These are phyloP conservation scores for Imleria badia DNA, from an alignment of 768 basidiomycete genomes.

Conservation along the genomic window DNA sequence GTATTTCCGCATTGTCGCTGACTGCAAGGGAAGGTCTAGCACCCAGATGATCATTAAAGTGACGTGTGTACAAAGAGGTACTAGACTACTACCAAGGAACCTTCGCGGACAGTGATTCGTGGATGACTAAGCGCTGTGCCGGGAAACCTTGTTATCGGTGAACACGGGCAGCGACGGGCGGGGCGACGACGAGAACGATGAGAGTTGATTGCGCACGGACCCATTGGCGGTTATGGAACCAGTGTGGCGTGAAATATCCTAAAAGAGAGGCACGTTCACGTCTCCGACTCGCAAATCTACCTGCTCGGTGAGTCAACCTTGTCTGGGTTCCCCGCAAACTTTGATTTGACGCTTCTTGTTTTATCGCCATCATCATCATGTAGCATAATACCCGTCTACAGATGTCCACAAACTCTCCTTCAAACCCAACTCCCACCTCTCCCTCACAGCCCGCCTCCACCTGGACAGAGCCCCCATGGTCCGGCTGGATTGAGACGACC, in stretches of 20 bases:
- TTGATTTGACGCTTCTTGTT: constrained; percentile 30
- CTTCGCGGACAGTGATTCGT: constrained; percentile 29
- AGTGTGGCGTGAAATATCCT: constrained; percentile 34
- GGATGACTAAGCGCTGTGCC: constrained; percentile 30
- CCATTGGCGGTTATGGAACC: constrained; percentile 28
- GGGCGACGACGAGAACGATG: too few relatives aligned
- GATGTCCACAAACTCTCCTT: constrained; percentile 33
- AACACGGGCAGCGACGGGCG: too few relatives aligned
- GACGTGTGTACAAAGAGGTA: too few relatives aligned
- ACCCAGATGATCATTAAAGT: too few relatives aligned
- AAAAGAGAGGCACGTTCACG: constrained; percentile 38
- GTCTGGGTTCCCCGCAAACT: constrained; percentile 43
- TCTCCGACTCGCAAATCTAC: constrained; percentile 61
- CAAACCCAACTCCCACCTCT: constrained; percentile 13
- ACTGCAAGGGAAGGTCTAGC: too few relatives aligned
- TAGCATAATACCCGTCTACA: background rate
- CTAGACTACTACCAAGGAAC: too few relatives aligned
- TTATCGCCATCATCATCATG: constrained; percentile 17
- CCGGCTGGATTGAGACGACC: constrained; percentile 93
- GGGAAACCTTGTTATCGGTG: constrained; percentile 30
- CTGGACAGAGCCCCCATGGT: constrained; percentile 91
- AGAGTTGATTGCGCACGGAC: constrained; percentile 24
- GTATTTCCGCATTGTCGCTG: too few relatives aligned
- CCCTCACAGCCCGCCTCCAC: constrained; percentile 41
- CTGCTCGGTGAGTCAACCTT: constrained; percentile 74